These are phyloP conservation scores for Cutaneotrichosporon cavernicola DNA, from an alignment of 1,284 basidiomycete genomes.

Conservation along the genomic window DNA sequence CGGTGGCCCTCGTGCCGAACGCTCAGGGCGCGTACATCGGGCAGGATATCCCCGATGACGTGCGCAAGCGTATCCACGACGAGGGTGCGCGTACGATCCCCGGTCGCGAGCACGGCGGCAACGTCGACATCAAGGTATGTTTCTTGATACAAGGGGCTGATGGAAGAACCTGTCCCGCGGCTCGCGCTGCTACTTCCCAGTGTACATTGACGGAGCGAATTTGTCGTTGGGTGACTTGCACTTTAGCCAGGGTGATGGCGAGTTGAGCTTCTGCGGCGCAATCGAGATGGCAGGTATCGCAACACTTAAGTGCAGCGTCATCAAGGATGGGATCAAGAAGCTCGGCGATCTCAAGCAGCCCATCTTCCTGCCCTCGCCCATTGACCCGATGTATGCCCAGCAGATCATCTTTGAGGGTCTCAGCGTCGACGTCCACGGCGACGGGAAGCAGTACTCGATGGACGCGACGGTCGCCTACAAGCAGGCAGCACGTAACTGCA, in stretches of 20 bases:
- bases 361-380: constrained; percentile 59
- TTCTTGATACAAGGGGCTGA: neutral
- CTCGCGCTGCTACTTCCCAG: constrained; percentile 55
- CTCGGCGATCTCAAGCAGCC: constrained; percentile 68
- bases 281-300: constrained; percentile 64
- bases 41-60: constrained; percentile 56
- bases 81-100: constrained; percentile 75
- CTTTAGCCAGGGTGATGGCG: constrained; percentile 77
- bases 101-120: constrained; percentile 76
- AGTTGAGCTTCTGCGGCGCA: constrained; percentile 58
- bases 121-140: constrained; percentile 67
- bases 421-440: constrained; percentile 50
- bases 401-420: constrained; percentile 37
- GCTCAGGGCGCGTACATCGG: constrained; percentile 67
- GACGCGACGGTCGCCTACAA: constrained; percentile 59
- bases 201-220: constrained; percentile 72
- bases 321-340: constrained; percentile 72
- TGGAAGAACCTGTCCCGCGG: constrained; percentile 60
- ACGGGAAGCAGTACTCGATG: constrained; percentile 30
- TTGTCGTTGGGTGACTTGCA: constrained; percentile 76
- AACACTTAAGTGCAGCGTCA: constrained; percentile 69
- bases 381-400: constrained; percentile 30
- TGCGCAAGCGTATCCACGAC: constrained; percentile 60
- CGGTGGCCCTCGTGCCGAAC: constrained; percentile 68
- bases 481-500: constrained; percentile 72